Percentiles rank a stretch among this genome's conserved stretches.
Evolutionary conservation across 495 filamentous ascomycete genomes (phyloP).

Genomic region (Talaromyces liani): DNA sequence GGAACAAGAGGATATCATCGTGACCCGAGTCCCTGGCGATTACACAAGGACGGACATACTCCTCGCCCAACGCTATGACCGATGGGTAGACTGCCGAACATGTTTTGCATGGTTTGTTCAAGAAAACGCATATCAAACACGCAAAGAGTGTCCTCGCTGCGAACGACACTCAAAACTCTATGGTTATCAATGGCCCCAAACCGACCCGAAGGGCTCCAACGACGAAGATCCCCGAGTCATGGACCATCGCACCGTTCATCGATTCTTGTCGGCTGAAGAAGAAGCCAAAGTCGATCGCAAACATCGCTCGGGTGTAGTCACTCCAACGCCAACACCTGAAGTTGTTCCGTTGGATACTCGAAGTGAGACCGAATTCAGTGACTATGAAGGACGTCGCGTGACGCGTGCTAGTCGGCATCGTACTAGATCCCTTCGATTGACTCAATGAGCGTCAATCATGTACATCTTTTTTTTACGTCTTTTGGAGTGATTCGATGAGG

Average conservation of each 20-base stretch:
- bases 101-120: constrained; percentile 81
- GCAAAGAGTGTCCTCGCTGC: constrained; percentile 79
- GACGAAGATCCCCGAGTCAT: constrained; percentile 73
- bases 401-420: constrained; percentile 26
- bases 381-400: constrained; percentile 25
- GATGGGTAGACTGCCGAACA: constrained; percentile 81
- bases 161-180: constrained; percentile 95
- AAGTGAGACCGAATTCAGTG: constrained; percentile 32
- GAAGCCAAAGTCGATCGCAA: constrained; percentile 50
- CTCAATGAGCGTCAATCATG: not conserved
- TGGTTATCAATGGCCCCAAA: constrained; percentile 93
- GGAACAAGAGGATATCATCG: constrained; percentile 28
- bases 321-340: constrained; percentile 19
- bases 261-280: constrained; percentile 60
- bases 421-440: not conserved
- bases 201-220: constrained; percentile 60
- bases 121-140: constrained; percentile 75
- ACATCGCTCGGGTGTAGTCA: constrained; percentile 29
- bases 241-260: constrained; percentile 64
- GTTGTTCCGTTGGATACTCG: constrained; percentile 24
- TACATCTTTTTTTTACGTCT: not conserved
- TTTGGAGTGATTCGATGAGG: not conserved
- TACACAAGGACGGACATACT: constrained; percentile 68
- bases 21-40: constrained; percentile 59
- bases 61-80: constrained; percentile 63